A percentile compares a stretch with the other conserved stretches of the same genome.
phyloP scores from a whole-genome alignment of 2,329 filamentous ascomycete species.

The Aspergillus clavatus region DNA sequence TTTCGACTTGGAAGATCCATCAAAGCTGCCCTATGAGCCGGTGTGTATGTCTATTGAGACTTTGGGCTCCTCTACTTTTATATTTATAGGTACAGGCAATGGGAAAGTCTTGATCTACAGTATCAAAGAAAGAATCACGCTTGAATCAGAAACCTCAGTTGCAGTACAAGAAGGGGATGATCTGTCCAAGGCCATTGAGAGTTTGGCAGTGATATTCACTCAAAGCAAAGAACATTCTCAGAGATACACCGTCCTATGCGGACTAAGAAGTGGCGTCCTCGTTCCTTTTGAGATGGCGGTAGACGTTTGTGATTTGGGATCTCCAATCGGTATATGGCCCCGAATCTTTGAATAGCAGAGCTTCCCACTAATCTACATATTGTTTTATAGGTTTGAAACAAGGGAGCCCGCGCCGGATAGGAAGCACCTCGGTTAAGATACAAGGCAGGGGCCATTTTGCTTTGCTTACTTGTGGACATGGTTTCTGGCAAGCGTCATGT shows the following conservation, averaged over 20 bases:
- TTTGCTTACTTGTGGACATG: slow-evolving; percentile 34
- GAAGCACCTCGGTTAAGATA: slow-evolving; percentile 35
- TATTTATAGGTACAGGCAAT: slow-evolving; percentile 40
- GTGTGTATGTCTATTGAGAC: slow-evolving; percentile 32
- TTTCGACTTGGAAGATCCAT: slow-evolving; percentile 17
- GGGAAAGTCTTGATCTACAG: slow-evolving; percentile 33
- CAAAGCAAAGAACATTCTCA: slow-evolving; percentile 7
- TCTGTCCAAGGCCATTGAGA: slow-evolving; percentile 35
- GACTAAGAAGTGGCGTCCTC: slow-evolving; percentile 43
- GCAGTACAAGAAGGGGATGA: slow-evolving; percentile 19
- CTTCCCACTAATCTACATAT: slow-evolving; percentile 12
- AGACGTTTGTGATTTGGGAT: slow-evolving; percentile 12
- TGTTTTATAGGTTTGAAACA: slow-evolving; percentile 29
- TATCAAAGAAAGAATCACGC: slow-evolving; percentile 19
- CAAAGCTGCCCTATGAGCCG: slow-evolving; percentile 31
- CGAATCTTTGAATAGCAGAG: not conserved
- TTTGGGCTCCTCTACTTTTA: slow-evolving; percentile 21
- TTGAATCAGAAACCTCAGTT: slow-evolving; percentile 23
- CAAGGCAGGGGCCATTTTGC: slow-evolving; percentile 27
- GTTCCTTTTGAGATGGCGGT: slow-evolving; percentile 33
- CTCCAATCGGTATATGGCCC: slow-evolving; percentile 25
- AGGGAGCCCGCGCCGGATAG: slow-evolving; percentile 26
- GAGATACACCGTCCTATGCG: slow-evolving; percentile 37
- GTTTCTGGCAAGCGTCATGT: slow-evolving; percentile 37
- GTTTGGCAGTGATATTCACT: slow-evolving; percentile 26